Evolutionary conservation across 106 monocot genomes (phyloP), one percentile per base, ranked within the genome.

Genomic region (Gastrodia elata): DNA sequence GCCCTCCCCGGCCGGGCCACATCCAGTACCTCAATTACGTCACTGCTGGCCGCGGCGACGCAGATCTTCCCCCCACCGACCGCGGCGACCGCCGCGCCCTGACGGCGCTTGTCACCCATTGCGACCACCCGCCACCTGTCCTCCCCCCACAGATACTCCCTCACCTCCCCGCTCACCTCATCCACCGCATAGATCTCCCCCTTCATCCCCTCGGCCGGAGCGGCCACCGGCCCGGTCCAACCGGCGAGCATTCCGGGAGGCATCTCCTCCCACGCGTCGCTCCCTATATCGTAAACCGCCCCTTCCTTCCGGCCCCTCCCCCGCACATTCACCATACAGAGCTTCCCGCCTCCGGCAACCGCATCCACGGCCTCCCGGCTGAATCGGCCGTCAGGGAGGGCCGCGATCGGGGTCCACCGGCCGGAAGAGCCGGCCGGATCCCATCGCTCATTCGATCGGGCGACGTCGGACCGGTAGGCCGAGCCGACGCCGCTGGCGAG

Each of bases 301-400:
- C 94, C 91, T 16, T 94, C 77, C 73, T 86, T 91, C 6, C 75
- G 40, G 15, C 80, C 78, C 2, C 78, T 55, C 13, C 84, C 80
- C 16, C 68, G 41, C 27, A 81, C 38, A 65, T 85, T 94, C 42
- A 88, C 91, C 82, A 91, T 77, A 83, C 82, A 94, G 0, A 94
- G 74, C 84, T 83, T 84, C 34, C 88, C 87, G 27, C 58, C 30
- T 6, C 82, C 77, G 8, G 57, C 65, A 33, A 91, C 86, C 6
- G 84, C 88, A 39, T 82, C 80, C 14, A 79, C 82, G 18, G 86
- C 68, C 64, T 91, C 94, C 39, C 91, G 77, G 86, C 94, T 81
- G 88, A 94, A 94, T 67, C 86, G 68, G n/a, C 86, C 84, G 80
- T 91, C 86, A 7, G 65, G 70, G n/a, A 94, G 58, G 65, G 84